phyloP scores from a whole-genome alignment of 2,329 filamentous ascomycete genomes.

The Ophiostoma quercus region DNA sequence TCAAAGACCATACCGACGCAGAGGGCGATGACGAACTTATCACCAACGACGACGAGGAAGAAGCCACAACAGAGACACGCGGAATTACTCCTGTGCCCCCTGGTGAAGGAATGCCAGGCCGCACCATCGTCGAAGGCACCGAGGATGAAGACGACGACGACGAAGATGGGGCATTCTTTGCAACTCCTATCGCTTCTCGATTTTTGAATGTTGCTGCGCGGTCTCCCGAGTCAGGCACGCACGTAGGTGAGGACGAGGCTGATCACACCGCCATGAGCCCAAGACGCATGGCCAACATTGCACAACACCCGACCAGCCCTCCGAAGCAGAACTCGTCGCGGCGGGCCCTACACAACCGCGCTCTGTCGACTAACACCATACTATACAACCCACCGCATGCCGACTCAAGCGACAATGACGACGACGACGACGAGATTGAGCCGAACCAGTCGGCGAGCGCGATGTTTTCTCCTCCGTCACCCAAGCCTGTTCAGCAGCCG shows the following conservation, averaged over 20 bases:
- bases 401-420: slow-evolving; percentile 3
- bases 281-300: slow-evolving; percentile 14
- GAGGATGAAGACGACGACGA: slow-evolving; percentile 47
- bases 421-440: slow-evolving; percentile 10
- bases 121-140: slow-evolving; percentile 11
- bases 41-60: slow-evolving; percentile 68
- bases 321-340: slow-evolving; percentile 19
- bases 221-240: slow-evolving; percentile 26
- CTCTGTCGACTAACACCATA: slow-evolving; percentile 75
- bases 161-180: slow-evolving; percentile 50
- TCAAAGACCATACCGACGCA: slow-evolving; percentile 66
- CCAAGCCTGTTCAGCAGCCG: slow-evolving; percentile 29
- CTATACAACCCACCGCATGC: slow-evolving; percentile 64
- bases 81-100: slow-evolving; percentile 19
- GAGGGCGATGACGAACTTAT: slow-evolving; percentile 88
- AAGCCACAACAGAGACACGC: slow-evolving; percentile 24
- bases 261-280: neutral
- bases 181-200: slow-evolving; percentile 42
- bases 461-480: slow-evolving; percentile 42
- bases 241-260: neutral
- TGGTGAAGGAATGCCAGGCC: neutral
- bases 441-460: slow-evolving; percentile 14
- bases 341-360: slow-evolving; percentile 58
- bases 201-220: slow-evolving; percentile 25
- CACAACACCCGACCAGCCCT: slow-evolving; percentile 8